Evolutionary conservation across 768 basidiomycete species (phyloP), one percentile per base, ranked within the genome.

Genomic region (Xerocomellus amylosporus): DNA sequence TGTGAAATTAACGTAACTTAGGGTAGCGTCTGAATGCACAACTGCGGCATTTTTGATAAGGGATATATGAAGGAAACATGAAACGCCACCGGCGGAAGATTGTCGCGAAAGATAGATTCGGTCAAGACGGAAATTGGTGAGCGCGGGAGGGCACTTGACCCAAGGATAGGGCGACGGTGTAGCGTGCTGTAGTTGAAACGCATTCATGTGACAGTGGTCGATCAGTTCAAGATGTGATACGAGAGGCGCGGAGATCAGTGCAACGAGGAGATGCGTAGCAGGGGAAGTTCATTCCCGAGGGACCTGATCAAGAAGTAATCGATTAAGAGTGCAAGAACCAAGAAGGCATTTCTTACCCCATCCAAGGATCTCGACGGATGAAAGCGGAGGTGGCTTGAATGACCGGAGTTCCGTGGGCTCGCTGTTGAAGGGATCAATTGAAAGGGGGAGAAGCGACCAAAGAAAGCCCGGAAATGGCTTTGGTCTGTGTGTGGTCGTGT

Each of bases 1-100:
- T 60, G 53, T 60, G 61, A 64, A 53, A 46, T 24, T 48, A 41
- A 58, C 59, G 58, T 60, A 58, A 60, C n/a, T n/a, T n/a, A n/a
- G 2, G 17, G 30, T 39, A 14, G 44, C 20, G 26, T 30, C 28
- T 44, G 48, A 43, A 15, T 20, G 42, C 38, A 40, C 20, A 37
- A 24, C 30, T 24, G 44, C 7, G 20, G 50, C 13, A 26, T 8
- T 5, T 28, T 39, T 36, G 57, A 59, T 61, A 44, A 59, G 39
- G 37, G 26, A 41, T 15, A 34, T 26, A 45, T 34, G 46, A 40
- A 34, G 33, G 33, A 42, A 36, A 46, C 14, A 46, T 49, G 54
- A 50, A 42, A 37, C 38, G 46, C 42, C 53, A 45, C 50, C 44
- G 39, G 46, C n/a, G 30, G 47, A 41, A 17, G 52, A 60, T 38